phyloP scores from a whole-genome alignment of 306 rosid species.

The Amphicarpaea edgeworthii region DNA sequence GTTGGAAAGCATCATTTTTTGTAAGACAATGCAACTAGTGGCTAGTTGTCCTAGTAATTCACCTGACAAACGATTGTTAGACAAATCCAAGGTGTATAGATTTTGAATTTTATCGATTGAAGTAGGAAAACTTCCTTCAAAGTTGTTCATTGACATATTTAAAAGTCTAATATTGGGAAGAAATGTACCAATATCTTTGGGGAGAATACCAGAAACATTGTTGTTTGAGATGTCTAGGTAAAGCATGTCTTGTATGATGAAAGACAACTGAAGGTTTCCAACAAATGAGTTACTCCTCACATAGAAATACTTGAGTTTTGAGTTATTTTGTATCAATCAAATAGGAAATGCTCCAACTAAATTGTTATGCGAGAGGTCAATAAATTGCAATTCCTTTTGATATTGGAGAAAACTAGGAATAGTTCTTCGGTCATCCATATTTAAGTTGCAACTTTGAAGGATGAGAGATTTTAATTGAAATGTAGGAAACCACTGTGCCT shows the following conservation, averaged over 20 bases:
- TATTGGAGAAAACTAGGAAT: constrained; percentile 46
- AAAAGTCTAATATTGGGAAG: not conserved
- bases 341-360: constrained; percentile 35
- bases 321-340: constrained; percentile 45
- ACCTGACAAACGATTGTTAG: too few species aligned
- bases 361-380: constrained; percentile 40
- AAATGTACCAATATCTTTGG: constrained; percentile 33
- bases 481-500: constrained; percentile 28
- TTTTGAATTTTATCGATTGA: too few species aligned
- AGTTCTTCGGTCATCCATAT: not conserved
- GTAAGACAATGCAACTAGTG: too few species aligned
- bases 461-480: constrained; percentile 38
- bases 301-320: not conserved
- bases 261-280: not conserved
- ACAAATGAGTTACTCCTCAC: not conserved
- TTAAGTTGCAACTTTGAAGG: constrained; percentile 36
- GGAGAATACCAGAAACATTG: constrained; percentile 30
- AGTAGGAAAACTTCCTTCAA: constrained; percentile 38
- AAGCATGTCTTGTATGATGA: not conserved
- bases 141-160: constrained; percentile 30
- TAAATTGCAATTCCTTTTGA: constrained; percentile 5
- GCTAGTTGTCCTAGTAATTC: too few species aligned
- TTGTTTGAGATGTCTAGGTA: constrained; percentile 43
- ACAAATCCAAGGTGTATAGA: too few species aligned
- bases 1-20: too few species aligned